phyloP scores from a whole-genome alignment of 176 grass and related monocot genomes.

The Zea luxurians region DNA sequence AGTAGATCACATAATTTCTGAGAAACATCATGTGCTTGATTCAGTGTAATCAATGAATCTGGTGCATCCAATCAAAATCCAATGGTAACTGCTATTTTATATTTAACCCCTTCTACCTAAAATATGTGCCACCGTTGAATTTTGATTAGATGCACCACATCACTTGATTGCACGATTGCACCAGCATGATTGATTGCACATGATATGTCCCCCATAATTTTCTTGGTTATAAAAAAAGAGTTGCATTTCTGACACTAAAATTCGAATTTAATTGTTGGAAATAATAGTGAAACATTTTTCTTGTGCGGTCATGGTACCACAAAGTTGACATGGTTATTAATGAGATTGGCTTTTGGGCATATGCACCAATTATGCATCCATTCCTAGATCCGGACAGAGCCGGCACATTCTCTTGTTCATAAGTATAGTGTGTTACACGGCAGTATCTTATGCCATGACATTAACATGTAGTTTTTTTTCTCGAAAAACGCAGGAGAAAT shows the following conservation, averaged over 20 bases:
- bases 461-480: neutral
- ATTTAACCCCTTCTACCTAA: too few relatives aligned
- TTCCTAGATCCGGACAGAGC: constrained; percentile 9
- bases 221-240: neutral
- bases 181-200: too few relatives aligned
- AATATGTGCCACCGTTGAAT: too few relatives aligned
- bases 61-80: too few relatives aligned
- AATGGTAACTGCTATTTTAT: too few relatives aligned
- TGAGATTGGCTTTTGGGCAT: constrained; percentile 5
- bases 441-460: constrained; percentile 8
- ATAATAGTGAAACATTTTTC: constrained; percentile 8
- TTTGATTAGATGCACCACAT: too few relatives aligned
- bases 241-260: neutral
- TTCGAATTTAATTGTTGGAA: neutral
- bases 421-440: neutral
- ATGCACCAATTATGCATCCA: constrained; percentile 9
- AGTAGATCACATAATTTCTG: neutral
- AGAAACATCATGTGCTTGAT: too few relatives aligned
- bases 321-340: constrained; percentile 3
- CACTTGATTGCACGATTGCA: too few relatives aligned
- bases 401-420: neutral
- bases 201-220: neutral
- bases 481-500: too few relatives aligned
- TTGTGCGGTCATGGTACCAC: neutral
- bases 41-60: too few relatives aligned